A percentile compares a stretch with the other conserved stretches of the same genome.
Evolutionary conservation across 2,329 filamentous ascomycete species (phyloP).

Genomic region (Macrophomina phaseolina): DNA sequence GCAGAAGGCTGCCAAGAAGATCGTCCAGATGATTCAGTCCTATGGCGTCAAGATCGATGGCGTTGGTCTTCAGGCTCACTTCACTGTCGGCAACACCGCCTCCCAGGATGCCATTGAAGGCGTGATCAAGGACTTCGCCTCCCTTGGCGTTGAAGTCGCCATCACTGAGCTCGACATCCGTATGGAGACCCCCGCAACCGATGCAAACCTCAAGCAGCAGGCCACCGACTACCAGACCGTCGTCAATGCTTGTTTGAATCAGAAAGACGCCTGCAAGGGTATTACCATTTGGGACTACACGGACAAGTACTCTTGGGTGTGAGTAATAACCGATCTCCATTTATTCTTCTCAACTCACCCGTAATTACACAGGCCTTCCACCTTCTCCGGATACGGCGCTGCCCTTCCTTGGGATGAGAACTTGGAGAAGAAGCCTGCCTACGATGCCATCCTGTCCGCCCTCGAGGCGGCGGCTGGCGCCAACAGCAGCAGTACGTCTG

Average conservation of each 20-base stretch:
- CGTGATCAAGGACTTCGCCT: slow-evolving; percentile 58
- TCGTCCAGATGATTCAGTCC: slow-evolving; percentile 46
- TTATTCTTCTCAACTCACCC: not conserved
- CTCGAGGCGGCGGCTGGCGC: slow-evolving; percentile 21
- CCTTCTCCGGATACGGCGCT: slow-evolving; percentile 50
- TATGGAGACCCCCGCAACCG: slow-evolving; percentile 37
- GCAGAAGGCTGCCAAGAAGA: slow-evolving; percentile 40
- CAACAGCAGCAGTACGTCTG: slow-evolving; percentile 22
- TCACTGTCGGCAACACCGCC: slow-evolving; percentile 50
- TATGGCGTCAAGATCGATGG: slow-evolving; percentile 43
- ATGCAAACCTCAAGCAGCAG: slow-evolving; percentile 35
- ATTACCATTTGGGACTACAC: slow-evolving; percentile 65
- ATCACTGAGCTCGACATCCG: slow-evolving; percentile 70
- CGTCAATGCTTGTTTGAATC: slow-evolving; percentile 59
- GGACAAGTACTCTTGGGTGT: slow-evolving; percentile 54
- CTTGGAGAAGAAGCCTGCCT: slow-evolving; percentile 50
- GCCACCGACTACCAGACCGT: slow-evolving; percentile 41
- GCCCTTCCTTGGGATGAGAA: slow-evolving; percentile 55
- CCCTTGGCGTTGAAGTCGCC: slow-evolving; percentile 62
- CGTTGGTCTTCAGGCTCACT: slow-evolving; percentile 60
- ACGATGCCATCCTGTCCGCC: slow-evolving; percentile 33
- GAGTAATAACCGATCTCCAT: not conserved
- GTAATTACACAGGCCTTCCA: slow-evolving; percentile 35
- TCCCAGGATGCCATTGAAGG: slow-evolving; percentile 44
- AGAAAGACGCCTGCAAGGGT: slow-evolving; percentile 59